A percentile compares a stretch with the other conserved stretches of the same genome.
Conservation (phyloP, 2,329 filamentous ascomycete genomes). For the Clonostachys sp. region DNA sequence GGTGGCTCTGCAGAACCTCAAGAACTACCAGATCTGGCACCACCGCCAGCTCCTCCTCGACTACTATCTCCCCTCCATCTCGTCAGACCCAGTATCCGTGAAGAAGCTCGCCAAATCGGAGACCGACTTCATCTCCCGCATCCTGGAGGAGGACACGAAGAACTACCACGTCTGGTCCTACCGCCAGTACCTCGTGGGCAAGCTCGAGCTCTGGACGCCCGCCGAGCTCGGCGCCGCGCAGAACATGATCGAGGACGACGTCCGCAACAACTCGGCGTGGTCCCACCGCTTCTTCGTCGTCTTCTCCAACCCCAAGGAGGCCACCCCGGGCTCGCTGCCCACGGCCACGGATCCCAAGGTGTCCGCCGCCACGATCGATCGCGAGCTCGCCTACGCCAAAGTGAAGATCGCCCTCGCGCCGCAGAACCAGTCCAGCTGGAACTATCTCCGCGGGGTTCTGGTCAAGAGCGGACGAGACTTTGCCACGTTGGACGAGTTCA, state of each 20-base stretch:
- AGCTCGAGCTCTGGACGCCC: slow-evolving; percentile 66
- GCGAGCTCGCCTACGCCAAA: slow-evolving; percentile 73
- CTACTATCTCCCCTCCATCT: slow-evolving; percentile 54
- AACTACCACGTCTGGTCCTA: slow-evolving; percentile 99
- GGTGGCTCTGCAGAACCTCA: slow-evolving; percentile 77
- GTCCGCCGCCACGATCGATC: slow-evolving; percentile 59
- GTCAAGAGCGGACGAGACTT: slow-evolving; percentile 56
- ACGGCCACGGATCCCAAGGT: slow-evolving; percentile 51
- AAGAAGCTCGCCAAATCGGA: slow-evolving; percentile 60
- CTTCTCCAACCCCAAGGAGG: slow-evolving; percentile 57
- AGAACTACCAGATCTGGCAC: slow-evolving; percentile 99
- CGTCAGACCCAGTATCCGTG: slow-evolving; percentile 44
- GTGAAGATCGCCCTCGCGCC: slow-evolving; percentile 73
- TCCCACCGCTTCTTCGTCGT: slow-evolving; percentile 95
- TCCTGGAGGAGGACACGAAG: slow-evolving; percentile 84
- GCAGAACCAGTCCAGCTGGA: slow-evolving; percentile 94
- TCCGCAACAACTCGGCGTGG: slow-evolving; percentile 97
- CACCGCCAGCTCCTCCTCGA: slow-evolving; percentile 64
- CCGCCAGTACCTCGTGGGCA: slow-evolving; percentile 65
- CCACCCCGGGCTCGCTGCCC: slow-evolving; percentile 40
- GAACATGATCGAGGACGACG: slow-evolving; percentile 68
- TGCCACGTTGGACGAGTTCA: slow-evolving; percentile 39
- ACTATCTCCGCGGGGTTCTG: slow-evolving; percentile 77
- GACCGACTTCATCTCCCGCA: slow-evolving; percentile 68
- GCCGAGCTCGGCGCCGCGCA: slow-evolving; percentile 70